These are phyloP conservation scores for Backusella macrospora DNA, from an alignment of 192 early-diverging fungal genomes.

Conservation along the genomic window DNA sequence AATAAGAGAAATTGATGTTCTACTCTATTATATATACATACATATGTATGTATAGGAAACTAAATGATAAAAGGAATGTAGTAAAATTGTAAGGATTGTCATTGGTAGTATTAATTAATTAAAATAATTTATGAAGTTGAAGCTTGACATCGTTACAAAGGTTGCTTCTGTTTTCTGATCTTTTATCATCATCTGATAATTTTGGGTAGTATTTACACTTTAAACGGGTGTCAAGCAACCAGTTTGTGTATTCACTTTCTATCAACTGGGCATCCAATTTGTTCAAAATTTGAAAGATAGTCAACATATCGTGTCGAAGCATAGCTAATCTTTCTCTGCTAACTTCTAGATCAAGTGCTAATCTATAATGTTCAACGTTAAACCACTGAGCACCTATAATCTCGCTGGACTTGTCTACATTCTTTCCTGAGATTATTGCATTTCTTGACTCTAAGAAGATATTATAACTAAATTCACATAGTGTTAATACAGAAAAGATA, in stretches of 20 bases:
- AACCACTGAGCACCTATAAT: constrained; percentile 24
- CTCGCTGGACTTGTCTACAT: constrained; percentile 8
- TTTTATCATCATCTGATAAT: not conserved
- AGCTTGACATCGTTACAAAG: constrained; percentile 15
- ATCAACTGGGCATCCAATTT: constrained; percentile 46
- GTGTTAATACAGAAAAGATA: not conserved
- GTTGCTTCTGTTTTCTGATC: not conserved
- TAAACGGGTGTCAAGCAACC: constrained; percentile 51
- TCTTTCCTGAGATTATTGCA: not conserved
- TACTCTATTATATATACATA: too few species aligned
- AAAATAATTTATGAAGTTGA: constrained; percentile 16
- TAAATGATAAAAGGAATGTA: constrained; percentile 2
- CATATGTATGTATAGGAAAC: too few species aligned
- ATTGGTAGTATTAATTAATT: not conserved
- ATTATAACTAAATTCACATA: constrained; percentile 25
- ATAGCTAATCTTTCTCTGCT: constrained; percentile 51
- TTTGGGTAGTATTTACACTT: constrained; percentile 29
- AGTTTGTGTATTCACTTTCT: constrained; percentile 57
- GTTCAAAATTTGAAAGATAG: constrained; percentile 50
- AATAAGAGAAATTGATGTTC: not conserved
- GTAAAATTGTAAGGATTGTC: not conserved
- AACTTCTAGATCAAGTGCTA: constrained; percentile 45
- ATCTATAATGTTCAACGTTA: constrained; percentile 42
- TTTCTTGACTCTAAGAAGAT: constrained; percentile 27
- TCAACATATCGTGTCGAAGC: constrained; percentile 51